Percentiles rank a stretch among this genome's conserved stretches.
Conservation (phyloP, 257 asterid genomes). For the Buddleja alternifolia region DNA sequence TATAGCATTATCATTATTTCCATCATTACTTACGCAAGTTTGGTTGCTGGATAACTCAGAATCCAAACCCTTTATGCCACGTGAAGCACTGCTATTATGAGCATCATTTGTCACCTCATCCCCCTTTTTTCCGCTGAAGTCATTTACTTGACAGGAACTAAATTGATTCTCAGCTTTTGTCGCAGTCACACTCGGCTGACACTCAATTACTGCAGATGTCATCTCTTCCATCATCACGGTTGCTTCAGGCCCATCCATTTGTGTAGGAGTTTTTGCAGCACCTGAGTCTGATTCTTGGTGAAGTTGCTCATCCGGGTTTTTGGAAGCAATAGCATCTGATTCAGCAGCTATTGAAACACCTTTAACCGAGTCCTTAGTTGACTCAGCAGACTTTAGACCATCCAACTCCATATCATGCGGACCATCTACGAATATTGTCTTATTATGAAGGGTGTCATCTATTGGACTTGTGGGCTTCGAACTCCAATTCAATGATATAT, state of each 20-base stretch:
- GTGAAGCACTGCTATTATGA: constrained; percentile 35
- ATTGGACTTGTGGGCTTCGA: constrained; percentile 45
- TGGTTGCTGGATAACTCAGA: constrained; percentile 61
- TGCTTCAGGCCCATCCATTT: constrained; percentile 38
- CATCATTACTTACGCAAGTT: constrained; percentile 47
- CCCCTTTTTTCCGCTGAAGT: constrained; percentile 37
- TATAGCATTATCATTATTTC: constrained; percentile 46
- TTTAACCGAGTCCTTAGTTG: constrained; percentile 41
- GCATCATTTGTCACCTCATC: constrained; percentile 41
- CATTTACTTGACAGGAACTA: constrained; percentile 54
- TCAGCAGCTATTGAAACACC: constrained; percentile 31
- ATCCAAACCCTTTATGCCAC: constrained; percentile 52
- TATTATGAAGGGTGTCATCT: constrained; percentile 42
- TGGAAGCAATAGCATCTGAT: constrained; percentile 44
- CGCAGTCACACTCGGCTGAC: constrained; percentile 39
- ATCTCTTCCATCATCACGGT: constrained; percentile 35
- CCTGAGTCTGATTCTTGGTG: constrained; percentile 43
- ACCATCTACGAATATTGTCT: constrained; percentile 38
- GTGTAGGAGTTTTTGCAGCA: constrained; percentile 41
- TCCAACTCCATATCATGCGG: constrained; percentile 48
- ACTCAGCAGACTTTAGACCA: constrained; percentile 40
- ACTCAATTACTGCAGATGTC: constrained; percentile 39
- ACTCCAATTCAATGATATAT: constrained; percentile 34
- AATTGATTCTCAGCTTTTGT: constrained; percentile 45
- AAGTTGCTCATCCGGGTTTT: constrained; percentile 40